These are phyloP conservation scores for Excoecaria cochinchinensis DNA, from an alignment of 345 rosid genomes.

Conservation along the genomic window DNA sequence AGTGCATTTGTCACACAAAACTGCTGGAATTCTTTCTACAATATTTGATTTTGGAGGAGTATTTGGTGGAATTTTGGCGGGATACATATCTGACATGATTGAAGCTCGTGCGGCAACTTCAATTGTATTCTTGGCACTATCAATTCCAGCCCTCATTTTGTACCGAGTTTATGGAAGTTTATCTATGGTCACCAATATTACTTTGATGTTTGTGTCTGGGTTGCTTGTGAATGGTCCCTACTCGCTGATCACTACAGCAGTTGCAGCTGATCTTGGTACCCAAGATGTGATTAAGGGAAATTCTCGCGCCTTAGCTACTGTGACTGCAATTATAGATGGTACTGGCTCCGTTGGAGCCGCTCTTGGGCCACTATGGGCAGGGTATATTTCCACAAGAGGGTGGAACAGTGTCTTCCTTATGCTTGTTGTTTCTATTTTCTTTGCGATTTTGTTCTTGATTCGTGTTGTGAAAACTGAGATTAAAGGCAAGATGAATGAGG, in stretches of 20 bases:
- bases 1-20: slow-evolving; percentile 69
- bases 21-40: slow-evolving; percentile 81
- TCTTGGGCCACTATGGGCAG: slow-evolving; percentile 81
- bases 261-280: slow-evolving; percentile 94
- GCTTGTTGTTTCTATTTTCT: slow-evolving; percentile 60
- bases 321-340: slow-evolving; percentile 88
- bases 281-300: slow-evolving; percentile 73
- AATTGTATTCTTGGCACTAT: slow-evolving; percentile 56
- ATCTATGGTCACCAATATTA: slow-evolving; percentile 55
- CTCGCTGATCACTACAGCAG: slow-evolving; percentile 88
- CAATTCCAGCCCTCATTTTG: slow-evolving; percentile 64
- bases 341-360: slow-evolving; percentile 97
- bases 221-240: slow-evolving; percentile 86
- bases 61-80: slow-evolving; percentile 78
- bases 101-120: slow-evolving; percentile 84
- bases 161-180: slow-evolving; percentile 70
- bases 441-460: slow-evolving; percentile 59
- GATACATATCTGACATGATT: slow-evolving; percentile 68
- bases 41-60: slow-evolving; percentile 84
- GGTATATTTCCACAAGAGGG: slow-evolving; percentile 74
- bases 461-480: slow-evolving; percentile 61
- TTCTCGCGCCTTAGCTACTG: slow-evolving; percentile 83
- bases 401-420: slow-evolving; percentile 83
- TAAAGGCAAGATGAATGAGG: slow-evolving; percentile 31
- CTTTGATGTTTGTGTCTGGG: slow-evolving; percentile 73